These are phyloP conservation scores for Artemisia tridentata DNA, from an alignment of 129 eudicot species.

Conservation along the genomic window DNA sequence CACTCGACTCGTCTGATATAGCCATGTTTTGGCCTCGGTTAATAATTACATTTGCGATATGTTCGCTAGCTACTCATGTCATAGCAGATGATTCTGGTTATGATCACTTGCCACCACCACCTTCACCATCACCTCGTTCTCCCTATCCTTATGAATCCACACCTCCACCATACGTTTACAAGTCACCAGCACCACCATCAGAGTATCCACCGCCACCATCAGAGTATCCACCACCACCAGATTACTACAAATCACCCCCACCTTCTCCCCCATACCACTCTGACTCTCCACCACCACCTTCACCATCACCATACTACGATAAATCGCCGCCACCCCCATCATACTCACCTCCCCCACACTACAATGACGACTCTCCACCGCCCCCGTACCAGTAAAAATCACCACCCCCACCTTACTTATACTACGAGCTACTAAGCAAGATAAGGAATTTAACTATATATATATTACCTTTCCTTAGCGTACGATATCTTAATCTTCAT, in stretches of 20 bases:
- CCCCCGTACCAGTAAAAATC: background rate
- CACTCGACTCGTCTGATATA: background rate
- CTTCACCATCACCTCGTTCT: background rate
- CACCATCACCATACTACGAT: slow-evolving; percentile 4
- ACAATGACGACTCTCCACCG: background rate
- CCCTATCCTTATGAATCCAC: background rate
- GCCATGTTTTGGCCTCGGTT: slow-evolving; percentile 22
- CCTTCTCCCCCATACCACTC: background rate
- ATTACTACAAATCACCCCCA: background rate
- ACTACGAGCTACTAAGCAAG: background rate
- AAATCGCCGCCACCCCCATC: slow-evolving; percentile 5
- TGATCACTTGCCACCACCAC: slow-evolving; percentile 22
- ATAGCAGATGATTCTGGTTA: slow-evolving; percentile 22
- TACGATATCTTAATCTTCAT: background rate
- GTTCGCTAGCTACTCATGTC: slow-evolving; percentile 10
- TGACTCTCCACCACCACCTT: slow-evolving; percentile 6
- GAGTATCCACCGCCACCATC: slow-evolving; percentile 2
- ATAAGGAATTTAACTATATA: background rate
- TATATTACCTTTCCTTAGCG: background rate
- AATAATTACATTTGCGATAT: background rate
- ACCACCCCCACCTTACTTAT: slow-evolving; percentile 12
- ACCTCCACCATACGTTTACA: slow-evolving; percentile 6
- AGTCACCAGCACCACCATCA: slow-evolving; percentile 14
- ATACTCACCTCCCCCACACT: slow-evolving; percentile 2
- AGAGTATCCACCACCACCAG: background rate